Evolutionary conservation across 139 green algal genomes (phyloP).

Genomic region (Chloropicon primus): DNA sequence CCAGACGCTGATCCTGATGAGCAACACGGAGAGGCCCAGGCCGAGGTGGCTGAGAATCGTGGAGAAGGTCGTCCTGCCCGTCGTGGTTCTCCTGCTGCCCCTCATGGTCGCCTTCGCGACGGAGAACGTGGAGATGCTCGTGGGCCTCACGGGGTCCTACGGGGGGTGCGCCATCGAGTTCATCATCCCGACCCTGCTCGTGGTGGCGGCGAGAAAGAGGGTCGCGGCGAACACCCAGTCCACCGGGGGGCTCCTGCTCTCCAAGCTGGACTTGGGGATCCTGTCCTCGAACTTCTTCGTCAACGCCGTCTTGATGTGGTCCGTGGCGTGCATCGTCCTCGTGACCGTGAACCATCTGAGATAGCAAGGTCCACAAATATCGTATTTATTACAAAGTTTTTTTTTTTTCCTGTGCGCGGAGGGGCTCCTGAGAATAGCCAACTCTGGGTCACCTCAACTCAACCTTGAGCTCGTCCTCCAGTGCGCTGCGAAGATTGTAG

Average conservation of each 20-base stretch:
- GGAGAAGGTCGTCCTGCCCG: neutral
- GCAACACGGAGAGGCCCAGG: neutral
- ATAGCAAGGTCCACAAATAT: no score
- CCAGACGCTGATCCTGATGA: neutral
- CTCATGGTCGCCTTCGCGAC: neutral
- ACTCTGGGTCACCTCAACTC: constrained; percentile 37
- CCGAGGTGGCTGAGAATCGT: neutral
- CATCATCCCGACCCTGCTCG: neutral
- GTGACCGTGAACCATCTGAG: neutral
- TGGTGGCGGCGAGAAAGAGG: neutral
- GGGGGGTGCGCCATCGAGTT: neutral
- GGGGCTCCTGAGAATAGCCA: neutral
- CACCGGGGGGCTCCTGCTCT: neutral
- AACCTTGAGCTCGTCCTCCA: constrained; percentile 47
- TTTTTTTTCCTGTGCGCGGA: no score
- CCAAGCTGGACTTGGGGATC: neutral
- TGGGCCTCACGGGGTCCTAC: neutral
- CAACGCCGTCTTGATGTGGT: neutral
- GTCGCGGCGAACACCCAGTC: neutral
- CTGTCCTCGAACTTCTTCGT: neutral
- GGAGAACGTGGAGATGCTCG: neutral
- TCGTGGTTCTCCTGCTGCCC: neutral
- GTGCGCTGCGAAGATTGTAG: neutral
- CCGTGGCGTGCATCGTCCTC: neutral
- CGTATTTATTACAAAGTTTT: neutral